A percentile compares a stretch with the other conserved stretches of the same genome.
Evolutionary conservation across 345 rosid species (phyloP).

Genomic region (Gossypium australe): DNA sequence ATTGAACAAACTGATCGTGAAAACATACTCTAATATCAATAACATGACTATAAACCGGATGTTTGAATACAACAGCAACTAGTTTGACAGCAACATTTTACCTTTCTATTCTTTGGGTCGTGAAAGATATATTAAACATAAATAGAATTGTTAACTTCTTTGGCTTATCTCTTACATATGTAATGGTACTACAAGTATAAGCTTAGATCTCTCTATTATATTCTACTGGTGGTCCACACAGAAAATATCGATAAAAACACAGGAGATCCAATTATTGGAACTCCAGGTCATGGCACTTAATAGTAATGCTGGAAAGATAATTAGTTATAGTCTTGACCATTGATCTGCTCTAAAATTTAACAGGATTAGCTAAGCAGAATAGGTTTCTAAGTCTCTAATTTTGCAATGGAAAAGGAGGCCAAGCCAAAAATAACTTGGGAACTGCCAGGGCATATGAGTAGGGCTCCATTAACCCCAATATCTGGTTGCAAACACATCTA

Average conservation of each 20-base stretch:
- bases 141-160: not conserved
- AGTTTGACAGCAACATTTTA: no score
- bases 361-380: not conserved
- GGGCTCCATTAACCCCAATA: not conserved
- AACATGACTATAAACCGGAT: no score
- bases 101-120: no score
- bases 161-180: not conserved
- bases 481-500: not conserved
- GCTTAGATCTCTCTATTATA: not conserved
- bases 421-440: not conserved
- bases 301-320: not conserved
- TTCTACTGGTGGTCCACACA: not conserved
- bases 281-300: not conserved
- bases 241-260: conserved; percentile 5
- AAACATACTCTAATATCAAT: no score
- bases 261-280: conserved; percentile 2
- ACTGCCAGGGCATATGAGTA: not conserved
- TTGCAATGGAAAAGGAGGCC: not conserved
- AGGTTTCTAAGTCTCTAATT: not conserved
- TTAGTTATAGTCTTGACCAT: not conserved
- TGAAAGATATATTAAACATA: no score
- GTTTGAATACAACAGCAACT: no score
- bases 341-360: not conserved
- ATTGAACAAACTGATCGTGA: no score
- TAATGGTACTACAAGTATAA: not conserved